These are phyloP conservation scores for Medicago arabica DNA, from an alignment of 306 rosid genomes.

Conservation along the genomic window DNA sequence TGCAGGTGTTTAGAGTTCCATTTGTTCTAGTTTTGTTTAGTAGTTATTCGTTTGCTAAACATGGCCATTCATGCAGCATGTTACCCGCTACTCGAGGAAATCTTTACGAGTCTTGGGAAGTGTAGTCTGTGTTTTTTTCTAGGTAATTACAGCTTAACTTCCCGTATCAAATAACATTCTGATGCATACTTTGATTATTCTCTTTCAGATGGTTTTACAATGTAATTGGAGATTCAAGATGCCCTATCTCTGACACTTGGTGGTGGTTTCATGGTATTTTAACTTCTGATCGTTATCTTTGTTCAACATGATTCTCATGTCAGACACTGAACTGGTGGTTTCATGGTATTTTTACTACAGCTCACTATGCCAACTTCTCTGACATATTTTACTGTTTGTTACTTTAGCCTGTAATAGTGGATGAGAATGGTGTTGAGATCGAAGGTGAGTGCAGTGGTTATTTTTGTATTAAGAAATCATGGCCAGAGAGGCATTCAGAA, in stretches of 20 bases:
- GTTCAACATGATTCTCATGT: constrained; percentile 32
- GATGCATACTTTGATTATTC: constrained; percentile 36
- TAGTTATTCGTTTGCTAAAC: constrained; percentile 8
- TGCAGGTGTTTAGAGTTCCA: constrained; percentile 16
- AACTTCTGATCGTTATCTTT: constrained; percentile 41
- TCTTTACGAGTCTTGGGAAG: constrained; percentile 92
- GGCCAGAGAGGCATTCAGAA: constrained; percentile 99
- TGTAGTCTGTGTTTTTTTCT: constrained; percentile 46
- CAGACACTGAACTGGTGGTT: constrained; percentile 23
- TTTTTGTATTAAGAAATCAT: constrained; percentile 82
- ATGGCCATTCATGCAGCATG: constrained; percentile 67
- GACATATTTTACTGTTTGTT: constrained; percentile 40
- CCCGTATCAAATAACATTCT: background rate
- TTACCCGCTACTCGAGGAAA: constrained; percentile 82
- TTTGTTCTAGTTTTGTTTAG: constrained; percentile 21
- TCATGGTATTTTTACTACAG: constrained; percentile 7
- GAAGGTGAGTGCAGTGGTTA: constrained; percentile 96
- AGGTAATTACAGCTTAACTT: constrained; percentile 3
- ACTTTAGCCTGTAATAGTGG: constrained; percentile 85
- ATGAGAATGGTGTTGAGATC: constrained; percentile 91
- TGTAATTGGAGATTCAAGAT: constrained; percentile 89
- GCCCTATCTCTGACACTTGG: constrained; percentile 99
- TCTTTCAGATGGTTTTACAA: constrained; percentile 88
- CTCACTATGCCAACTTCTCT: constrained; percentile 32
- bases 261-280: constrained; percentile 97